Evolutionary conservation across 139 green algal genomes (phyloP).

Genomic region (Dunaliella primolecta): DNA sequence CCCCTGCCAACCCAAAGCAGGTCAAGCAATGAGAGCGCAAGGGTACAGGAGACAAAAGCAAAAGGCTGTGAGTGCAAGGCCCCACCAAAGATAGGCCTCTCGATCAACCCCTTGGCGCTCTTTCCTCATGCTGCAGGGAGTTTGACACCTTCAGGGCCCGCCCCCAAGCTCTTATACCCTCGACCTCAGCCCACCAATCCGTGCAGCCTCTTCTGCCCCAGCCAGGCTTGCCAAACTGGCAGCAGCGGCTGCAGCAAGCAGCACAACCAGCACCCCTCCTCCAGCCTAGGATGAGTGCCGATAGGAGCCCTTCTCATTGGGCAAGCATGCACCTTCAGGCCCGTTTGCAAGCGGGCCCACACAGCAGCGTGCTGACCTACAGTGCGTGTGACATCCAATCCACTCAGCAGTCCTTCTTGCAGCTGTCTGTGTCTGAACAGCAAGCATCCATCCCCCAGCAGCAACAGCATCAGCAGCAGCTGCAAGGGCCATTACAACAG

Average conservation of each 20-base stretch:
- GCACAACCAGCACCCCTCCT: neutral
- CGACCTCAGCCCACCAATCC: neutral
- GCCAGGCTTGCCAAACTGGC: neutral
- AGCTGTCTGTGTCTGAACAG: neutral
- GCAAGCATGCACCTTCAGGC: neutral
- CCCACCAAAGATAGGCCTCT: neutral
- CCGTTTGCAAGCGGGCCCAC: neutral
- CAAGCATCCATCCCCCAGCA: neutral
- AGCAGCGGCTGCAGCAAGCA: neutral
- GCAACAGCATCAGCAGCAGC: neutral
- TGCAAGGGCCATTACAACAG: neutral
- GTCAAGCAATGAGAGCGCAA: neutral
- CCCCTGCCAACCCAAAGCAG: neutral
- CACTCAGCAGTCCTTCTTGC: neutral
- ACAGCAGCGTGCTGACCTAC: slow-evolving; percentile 6
- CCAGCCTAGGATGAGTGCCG: neutral
- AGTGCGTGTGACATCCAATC: neutral
- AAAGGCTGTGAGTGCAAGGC: neutral
- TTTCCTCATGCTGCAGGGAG: neutral
- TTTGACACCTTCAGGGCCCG: neutral
- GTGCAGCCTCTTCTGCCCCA: neutral
- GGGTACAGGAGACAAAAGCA: neutral
- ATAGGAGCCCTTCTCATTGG: neutral
- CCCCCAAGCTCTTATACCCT: neutral
- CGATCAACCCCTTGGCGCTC: neutral